These are phyloP conservation scores for Calonectria pseudoreteaudii DNA, from an alignment of 2,329 filamentous ascomycete genomes.

Conservation along the genomic window DNA sequence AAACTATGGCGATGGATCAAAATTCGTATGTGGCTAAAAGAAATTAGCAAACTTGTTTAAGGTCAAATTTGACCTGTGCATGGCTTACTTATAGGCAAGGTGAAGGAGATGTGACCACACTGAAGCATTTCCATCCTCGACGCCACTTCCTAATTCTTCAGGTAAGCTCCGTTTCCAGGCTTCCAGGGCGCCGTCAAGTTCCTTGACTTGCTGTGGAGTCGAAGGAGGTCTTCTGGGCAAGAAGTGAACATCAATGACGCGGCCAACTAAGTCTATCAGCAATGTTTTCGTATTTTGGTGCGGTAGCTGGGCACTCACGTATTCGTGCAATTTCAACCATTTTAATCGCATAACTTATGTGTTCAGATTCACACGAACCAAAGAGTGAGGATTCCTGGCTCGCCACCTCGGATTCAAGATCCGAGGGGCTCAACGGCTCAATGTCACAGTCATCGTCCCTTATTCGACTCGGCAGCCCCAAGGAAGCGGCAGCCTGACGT, in stretches of 20 bases:
- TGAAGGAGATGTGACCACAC: conserved; percentile 53
- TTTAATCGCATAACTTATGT: conserved; percentile 51
- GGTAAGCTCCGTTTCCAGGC: conserved; percentile 50
- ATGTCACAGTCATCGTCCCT: conserved; percentile 54
- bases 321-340: conserved; percentile 53
- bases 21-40: conserved; percentile 48
- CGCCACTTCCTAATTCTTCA: conserved; percentile 42
- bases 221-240: conserved; percentile 47
- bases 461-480: conserved; percentile 52
- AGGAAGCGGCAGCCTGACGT: conserved; percentile 50
- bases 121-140: conserved; percentile 48
- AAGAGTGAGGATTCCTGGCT: conserved; percentile 38
- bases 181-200: conserved; percentile 47
- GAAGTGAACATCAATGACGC: conserved; percentile 52
- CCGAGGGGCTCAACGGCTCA: conserved; percentile 46
- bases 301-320: conserved; percentile 37
- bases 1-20: conserved; percentile 51
- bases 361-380: conserved; percentile 47
- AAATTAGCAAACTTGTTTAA: not conserved
- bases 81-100: conserved; percentile 50
- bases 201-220: conserved; percentile 42
- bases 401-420: conserved; percentile 47
- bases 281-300: not conserved
- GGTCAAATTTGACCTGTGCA: too few relatives aligned
- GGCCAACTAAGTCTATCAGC: conserved; percentile 41